Evolutionary conservation across 305 asterid species (phyloP).

Genomic region (Fraxinus ornus): DNA sequence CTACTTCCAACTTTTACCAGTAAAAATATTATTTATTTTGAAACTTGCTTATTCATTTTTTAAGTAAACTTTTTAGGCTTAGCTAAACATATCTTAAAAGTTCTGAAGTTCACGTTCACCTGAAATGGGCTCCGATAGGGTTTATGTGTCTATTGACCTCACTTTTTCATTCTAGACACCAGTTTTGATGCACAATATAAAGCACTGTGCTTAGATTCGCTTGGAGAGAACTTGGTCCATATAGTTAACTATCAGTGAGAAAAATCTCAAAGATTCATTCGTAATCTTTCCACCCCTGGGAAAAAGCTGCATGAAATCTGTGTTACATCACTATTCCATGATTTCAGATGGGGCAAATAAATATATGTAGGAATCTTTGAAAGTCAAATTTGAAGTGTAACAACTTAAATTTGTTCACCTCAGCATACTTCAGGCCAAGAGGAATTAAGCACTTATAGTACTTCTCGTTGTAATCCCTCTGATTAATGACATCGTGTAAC

Average conservation of each 20-base stretch:
- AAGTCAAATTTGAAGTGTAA: neutral
- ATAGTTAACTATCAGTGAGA: slow-evolving; percentile 73
- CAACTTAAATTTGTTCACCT: slow-evolving; percentile 38
- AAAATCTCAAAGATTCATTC: slow-evolving; percentile 62
- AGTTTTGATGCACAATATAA: slow-evolving; percentile 44
- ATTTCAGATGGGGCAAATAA: slow-evolving; percentile 29
- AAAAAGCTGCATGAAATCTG: slow-evolving; percentile 83
- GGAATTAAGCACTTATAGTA: slow-evolving; percentile 65
- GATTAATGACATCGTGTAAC: slow-evolving; percentile 56
- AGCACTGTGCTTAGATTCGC: slow-evolving; percentile 45
- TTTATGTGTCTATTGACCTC: neutral
- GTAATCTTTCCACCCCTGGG: slow-evolving; percentile 99
- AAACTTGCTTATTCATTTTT: neutral
- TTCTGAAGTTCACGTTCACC: neutral
- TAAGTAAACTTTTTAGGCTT: neutral
- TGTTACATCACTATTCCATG: slow-evolving; percentile 41
- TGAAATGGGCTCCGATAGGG: neutral
- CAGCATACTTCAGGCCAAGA: slow-evolving; percentile 63
- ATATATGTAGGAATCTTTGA: neutral
- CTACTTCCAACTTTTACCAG: neutral
- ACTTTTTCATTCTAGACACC: slow-evolving; percentile 3
- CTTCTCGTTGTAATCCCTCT: slow-evolving; percentile 60
- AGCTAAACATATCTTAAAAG: neutral
- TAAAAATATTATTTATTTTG: neutral
- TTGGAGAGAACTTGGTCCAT: slow-evolving; percentile 77